Conservation (phyloP, 495 filamentous ascomycete species). For the Xylaria sp. region DNA sequence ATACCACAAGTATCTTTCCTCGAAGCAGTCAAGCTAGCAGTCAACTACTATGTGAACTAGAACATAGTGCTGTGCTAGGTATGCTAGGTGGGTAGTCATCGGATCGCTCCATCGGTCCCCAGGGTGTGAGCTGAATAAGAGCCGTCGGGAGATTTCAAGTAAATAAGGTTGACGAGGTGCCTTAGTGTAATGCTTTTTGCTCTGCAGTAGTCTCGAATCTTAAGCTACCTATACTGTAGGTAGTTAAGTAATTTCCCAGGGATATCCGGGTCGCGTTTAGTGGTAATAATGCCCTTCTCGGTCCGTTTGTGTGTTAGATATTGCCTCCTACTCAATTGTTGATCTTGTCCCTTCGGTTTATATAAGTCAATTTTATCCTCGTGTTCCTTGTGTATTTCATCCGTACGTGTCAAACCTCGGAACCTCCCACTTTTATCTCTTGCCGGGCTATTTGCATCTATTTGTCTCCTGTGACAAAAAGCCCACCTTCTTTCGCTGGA, state of each 20-base stretch:
- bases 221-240: neutral
- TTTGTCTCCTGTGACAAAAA: neutral
- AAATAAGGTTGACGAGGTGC: slow-evolving; percentile 6
- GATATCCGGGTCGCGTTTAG: neutral
- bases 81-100: neutral
- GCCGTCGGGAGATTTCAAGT: neutral
- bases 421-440: slow-evolving; percentile 9
- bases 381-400: slow-evolving; percentile 7
- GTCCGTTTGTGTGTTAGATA: slow-evolving; percentile 12
- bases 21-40: neutral
- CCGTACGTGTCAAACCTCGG: slow-evolving; percentile 11
- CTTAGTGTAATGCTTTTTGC: neutral
- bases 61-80: neutral
- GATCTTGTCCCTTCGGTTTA: slow-evolving; percentile 12
- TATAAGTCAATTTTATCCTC: slow-evolving; percentile 14
- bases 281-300: slow-evolving; percentile 7
- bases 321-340: neutral
- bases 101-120: neutral
- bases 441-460: neutral
- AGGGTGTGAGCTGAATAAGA: slow-evolving; percentile 12
- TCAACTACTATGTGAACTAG: neutral
- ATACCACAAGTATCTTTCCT: slow-evolving; percentile 13
- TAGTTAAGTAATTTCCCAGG: slow-evolving; percentile 12
- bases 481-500: neutral
- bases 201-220: slow-evolving; percentile 13